Evolutionary conservation across 2,329 filamentous ascomycete species (phyloP).

Genomic region (Hypoxylon rubiginosum): DNA sequence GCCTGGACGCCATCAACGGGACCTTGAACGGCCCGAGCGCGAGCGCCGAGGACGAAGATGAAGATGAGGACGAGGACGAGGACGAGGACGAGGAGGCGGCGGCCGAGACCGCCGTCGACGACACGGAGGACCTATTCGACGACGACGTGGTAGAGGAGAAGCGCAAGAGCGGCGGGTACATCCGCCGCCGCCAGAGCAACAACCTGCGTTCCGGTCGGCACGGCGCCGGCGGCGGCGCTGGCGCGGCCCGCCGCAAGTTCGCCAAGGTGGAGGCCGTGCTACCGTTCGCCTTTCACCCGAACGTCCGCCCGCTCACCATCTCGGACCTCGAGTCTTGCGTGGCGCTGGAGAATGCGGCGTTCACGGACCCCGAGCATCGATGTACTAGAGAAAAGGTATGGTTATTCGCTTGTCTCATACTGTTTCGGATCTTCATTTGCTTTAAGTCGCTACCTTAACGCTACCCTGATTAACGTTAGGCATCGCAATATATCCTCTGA

Average conservation of each 20-base stretch:
- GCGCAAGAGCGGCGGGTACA: slow-evolving; percentile 55
- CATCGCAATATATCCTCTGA: background rate
- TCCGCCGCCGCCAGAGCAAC: slow-evolving; percentile 54
- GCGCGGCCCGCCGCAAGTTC: slow-evolving; percentile 51
- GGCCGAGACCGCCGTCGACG: slow-evolving; percentile 54
- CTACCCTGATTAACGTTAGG: background rate
- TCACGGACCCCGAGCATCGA: slow-evolving; percentile 63
- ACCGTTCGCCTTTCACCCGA: slow-evolving; percentile 76
- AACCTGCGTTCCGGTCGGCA: background rate
- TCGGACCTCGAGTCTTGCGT: slow-evolving; percentile 73
- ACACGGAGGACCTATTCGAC: slow-evolving; percentile 57
- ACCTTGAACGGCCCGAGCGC: background rate
- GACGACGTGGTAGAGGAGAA: slow-evolving; percentile 54
- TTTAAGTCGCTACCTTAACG: background rate
- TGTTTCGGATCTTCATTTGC: background rate
- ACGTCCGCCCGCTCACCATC: slow-evolving; percentile 78
- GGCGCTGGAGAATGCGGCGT: slow-evolving; percentile 68
- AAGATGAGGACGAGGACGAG: background rate
- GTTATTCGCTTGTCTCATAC: slow-evolving; percentile 27
- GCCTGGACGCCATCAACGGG: background rate
- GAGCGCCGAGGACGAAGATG: background rate
- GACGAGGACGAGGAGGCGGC: background rate
- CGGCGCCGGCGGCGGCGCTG: no score
- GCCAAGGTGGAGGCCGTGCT: slow-evolving; percentile 59
- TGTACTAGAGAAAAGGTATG: slow-evolving; percentile 68